Conservation (phyloP, 179 eudicot species). For the Heliamphora pulchella region DNA sequence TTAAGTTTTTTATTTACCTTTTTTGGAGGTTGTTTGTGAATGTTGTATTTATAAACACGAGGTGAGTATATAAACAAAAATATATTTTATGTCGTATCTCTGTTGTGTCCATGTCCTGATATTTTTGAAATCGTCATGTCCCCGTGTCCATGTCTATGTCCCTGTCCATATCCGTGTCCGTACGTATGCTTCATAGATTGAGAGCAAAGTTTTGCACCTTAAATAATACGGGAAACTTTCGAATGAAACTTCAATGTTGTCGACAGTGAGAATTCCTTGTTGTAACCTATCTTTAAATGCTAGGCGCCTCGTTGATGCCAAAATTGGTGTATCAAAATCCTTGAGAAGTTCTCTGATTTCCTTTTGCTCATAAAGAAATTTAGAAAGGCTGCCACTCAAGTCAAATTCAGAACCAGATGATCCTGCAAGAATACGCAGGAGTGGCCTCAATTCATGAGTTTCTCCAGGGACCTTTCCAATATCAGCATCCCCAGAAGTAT, state of each 20-base stretch:
- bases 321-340: constrained; percentile 44
- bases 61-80: no score
- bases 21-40: no score
- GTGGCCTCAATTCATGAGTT: constrained; percentile 44
- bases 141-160: no score
- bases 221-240: constrained; percentile 82
- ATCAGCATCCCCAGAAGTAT: constrained; percentile 39
- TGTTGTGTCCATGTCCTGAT: no score
- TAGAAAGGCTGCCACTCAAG: constrained; percentile 41
- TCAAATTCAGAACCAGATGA: constrained; percentile 43
- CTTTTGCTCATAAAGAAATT: constrained; percentile 52
- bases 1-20: no score
- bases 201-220: constrained; percentile 41
- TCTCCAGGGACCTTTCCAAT: constrained; percentile 35
- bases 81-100: no score
- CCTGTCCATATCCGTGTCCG: no score
- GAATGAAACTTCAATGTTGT: constrained; percentile 63
- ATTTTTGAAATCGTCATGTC: no score
- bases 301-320: constrained; percentile 51
- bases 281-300: constrained; percentile 59
- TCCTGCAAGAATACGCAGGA: constrained; percentile 45
- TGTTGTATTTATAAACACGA: no score
- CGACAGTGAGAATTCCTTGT: constrained; percentile 43
- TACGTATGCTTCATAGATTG: no score
- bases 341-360: constrained; percentile 43